A percentile compares a stretch with the other conserved stretches of the same genome.
Conservation (phyloP, 2,329 filamentous ascomycete species). For the Chalara sp. region DNA sequence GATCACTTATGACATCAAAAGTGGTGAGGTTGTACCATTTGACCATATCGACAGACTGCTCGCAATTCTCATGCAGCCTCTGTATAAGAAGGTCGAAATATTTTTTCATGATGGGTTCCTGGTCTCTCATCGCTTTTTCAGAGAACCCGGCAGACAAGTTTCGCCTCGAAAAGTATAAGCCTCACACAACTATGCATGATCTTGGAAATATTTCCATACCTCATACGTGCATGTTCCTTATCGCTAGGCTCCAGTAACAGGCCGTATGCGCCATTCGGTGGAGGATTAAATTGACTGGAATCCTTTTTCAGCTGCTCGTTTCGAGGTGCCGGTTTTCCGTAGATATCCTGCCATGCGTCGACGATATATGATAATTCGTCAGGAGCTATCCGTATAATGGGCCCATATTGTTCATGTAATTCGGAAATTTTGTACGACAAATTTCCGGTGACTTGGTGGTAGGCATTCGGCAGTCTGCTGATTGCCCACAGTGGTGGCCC, state of each 20-base stretch:
- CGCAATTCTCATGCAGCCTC: constrained; percentile 19
- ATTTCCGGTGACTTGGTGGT: background rate
- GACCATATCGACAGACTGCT: constrained; percentile 15
- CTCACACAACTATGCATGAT: too few species aligned
- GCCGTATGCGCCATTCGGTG: background rate
- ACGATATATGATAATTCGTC: constrained; percentile 9
- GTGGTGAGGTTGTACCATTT: constrained; percentile 20
- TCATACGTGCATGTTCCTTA: background rate
- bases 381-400: constrained; percentile 10
- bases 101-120: constrained; percentile 30
- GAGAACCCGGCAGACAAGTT: constrained; percentile 26
- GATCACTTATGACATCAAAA: constrained; percentile 35
- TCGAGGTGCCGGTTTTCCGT: background rate
- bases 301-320: background rate
- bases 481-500: constrained; percentile 17
- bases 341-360: constrained; percentile 22
- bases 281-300: background rate
- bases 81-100: constrained; percentile 33
- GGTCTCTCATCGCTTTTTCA: constrained; percentile 23
- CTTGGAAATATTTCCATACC: background rate
- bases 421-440: constrained; percentile 23
- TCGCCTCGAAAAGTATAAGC: constrained; percentile 11
- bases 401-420: constrained; percentile 9
- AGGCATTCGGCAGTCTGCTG: constrained; percentile 8
- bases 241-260: background rate